These are phyloP conservation scores for Aschersonia sp. DNA, from an alignment of 2,329 filamentous ascomycete genomes.

Conservation along the genomic window DNA sequence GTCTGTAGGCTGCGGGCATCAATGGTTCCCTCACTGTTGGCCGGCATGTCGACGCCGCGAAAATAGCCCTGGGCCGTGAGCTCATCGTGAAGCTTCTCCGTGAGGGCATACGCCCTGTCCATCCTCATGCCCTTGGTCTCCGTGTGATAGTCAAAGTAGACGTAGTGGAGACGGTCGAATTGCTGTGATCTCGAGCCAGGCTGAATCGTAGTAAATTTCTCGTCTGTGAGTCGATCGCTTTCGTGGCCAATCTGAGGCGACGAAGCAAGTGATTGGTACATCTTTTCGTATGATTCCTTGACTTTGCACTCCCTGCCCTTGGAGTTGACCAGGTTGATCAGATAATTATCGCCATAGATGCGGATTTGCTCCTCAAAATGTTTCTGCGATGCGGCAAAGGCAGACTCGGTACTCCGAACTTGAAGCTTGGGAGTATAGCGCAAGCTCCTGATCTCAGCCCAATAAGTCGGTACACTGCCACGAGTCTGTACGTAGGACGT, in stretches of 20 bases:
- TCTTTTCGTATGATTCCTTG: conserved; percentile 86
- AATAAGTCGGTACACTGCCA: conserved; percentile 90
- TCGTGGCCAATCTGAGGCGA: conserved; percentile 52
- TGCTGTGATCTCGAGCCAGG: conserved; percentile 40
- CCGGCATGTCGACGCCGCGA: conserved; percentile 76
- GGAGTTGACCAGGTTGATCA: conserved; percentile 95
- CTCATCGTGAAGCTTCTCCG: conserved; percentile 68
- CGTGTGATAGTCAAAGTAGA: conserved; percentile 97
- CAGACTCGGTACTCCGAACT: conserved; percentile 70
- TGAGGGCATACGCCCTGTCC: conserved; percentile 76
- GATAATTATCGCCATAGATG: conserved; percentile 89
- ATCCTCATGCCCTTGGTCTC: conserved; percentile 93
- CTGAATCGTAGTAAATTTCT: conserved; percentile 74
- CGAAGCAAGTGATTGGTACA: conserved; percentile 64
- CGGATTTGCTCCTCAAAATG: conserved; percentile 92
- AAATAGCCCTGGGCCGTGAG: conserved; percentile 80
- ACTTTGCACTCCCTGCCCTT: conserved; percentile 80
- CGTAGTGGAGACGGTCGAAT: conserved; percentile 80
- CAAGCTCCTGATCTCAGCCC: conserved; percentile 90
- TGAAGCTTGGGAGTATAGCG: conserved; percentile 85
- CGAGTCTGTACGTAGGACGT: conserved; percentile 92
- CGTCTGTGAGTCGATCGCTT: conserved; percentile 50
- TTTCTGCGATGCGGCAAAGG: conserved; percentile 61
- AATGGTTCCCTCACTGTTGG: conserved; percentile 51
- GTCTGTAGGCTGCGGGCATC: conserved; percentile 73